Base-by-base conservation (phyloP, 2,329 filamentous ascomycete species). In the Coniochaeta pulveracea region DNA sequence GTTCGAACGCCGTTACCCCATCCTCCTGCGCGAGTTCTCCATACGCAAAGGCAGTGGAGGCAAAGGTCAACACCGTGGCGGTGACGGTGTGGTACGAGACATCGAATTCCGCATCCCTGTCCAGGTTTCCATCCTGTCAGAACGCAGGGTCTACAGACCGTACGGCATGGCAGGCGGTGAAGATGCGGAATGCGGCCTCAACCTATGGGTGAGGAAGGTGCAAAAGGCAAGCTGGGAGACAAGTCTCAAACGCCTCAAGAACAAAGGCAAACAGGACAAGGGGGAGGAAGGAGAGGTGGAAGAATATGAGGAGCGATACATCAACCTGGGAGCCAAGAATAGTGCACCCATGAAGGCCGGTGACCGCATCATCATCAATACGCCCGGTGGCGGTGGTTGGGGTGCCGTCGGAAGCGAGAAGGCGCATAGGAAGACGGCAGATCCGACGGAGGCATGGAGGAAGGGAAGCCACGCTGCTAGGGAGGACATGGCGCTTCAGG, bases 111-210 rank as follows among this genome's bases (percentile, higher is more conserved):
- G 82, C 3, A 76, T 82, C 26, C 79, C 81, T 0, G 70, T 91
- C 5, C 79, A 86, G 52, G 81, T 83, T 10, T 81, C 75, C 2
- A 89, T 93, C 17, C 58, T 93, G 6, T 82, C 76, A 5, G 85
- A 93, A 54, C 55, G 85, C 12, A 60, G 85, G 19, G 81, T 89
- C 0, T 77, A 82, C 41, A 67, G 73, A 34, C 85, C 85, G 1
- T 94, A 88, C 44, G 88, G 89, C 0, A 66, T 95, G 38, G 78
- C 76, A 15, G 89, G 89, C 1, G 89, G 89, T 4, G 79, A 77
- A 36, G 80, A 89, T 40, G 89, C 76, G 0, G 59, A 74, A 44
- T 80, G 81, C 33, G 89, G 89, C 0, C 60, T 88, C 40, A 96
- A 96, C 45, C 62, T 93, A 28, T 96, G 89, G 89, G 77, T 93